Evolutionary conservation across 495 filamentous ascomycete species (phyloP).

Genomic region (Penicillium flavigenum): DNA sequence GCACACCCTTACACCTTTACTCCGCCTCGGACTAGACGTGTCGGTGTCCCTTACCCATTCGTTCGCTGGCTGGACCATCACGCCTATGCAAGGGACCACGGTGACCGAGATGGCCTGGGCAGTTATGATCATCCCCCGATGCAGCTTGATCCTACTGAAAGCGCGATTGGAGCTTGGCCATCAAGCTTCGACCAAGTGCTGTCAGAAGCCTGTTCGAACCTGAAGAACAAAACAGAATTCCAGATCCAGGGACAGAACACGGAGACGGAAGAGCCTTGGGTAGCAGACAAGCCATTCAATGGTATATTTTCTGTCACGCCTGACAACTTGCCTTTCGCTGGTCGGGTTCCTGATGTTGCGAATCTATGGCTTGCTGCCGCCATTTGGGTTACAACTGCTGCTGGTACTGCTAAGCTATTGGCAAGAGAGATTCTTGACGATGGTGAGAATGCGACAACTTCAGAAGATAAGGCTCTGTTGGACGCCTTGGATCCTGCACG

Average conservation of each 20-base stretch:
- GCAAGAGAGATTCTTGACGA: slow-evolving; percentile 23
- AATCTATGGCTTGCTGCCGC: slow-evolving; percentile 36
- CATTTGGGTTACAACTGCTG: slow-evolving; percentile 40
- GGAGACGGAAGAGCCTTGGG: slow-evolving; percentile 7
- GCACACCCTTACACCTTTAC: slow-evolving; percentile 40
- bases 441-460: neutral
- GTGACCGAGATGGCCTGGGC: slow-evolving; percentile 32
- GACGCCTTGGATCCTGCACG: slow-evolving; percentile 30
- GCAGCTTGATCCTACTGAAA: slow-evolving; percentile 19
- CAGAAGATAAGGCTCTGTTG: slow-evolving; percentile 20
- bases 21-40: slow-evolving; percentile 12
- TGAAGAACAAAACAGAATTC: slow-evolving; percentile 20
- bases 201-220: slow-evolving; percentile 20
- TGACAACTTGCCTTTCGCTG: slow-evolving; percentile 38
- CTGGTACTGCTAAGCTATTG: slow-evolving; percentile 34
- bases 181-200: slow-evolving; percentile 29
- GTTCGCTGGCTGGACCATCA: slow-evolving; percentile 38
- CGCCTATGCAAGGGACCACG: slow-evolving; percentile 39
- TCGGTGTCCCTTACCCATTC: slow-evolving; percentile 23
- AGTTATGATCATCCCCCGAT: slow-evolving; percentile 35
- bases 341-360: slow-evolving; percentile 20
- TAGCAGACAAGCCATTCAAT: slow-evolving; percentile 29
- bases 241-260: slow-evolving; percentile 9
- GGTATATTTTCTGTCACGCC: slow-evolving; percentile 41
- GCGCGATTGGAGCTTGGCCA: slow-evolving; percentile 32